Evolutionary conservation across 2,329 filamentous ascomycete genomes (phyloP), one percentile per base, ranked within the genome.

Genomic region (Hypoxylon sp.): DNA sequence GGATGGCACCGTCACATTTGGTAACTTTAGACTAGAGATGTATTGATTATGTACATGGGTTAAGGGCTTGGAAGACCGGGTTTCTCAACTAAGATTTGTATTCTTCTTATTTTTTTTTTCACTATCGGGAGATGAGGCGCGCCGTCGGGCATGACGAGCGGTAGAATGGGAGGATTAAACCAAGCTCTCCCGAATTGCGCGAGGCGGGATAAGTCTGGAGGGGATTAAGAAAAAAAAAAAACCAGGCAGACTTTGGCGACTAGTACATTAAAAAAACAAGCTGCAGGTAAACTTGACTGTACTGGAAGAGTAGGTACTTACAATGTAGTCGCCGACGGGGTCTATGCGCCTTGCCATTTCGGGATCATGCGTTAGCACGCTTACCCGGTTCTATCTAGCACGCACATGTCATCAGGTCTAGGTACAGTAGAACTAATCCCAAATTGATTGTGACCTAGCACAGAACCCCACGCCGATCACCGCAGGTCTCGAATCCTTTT

Each of bases 1-100:
- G 69, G 71, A 73, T 73, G 69, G 54, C 58, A 73, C 69, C 69
- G 66, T 73, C 62, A 63, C 67, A 71, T 71, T 61, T 70, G 65
- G 62, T 67, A 71, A 59, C 60, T 63, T 65, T 66, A 61, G 51
- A 60, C 58, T 57, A 57, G 47, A 65, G 29, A 63, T 63, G 46
- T 67, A 70, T 64, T 62, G 55, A 67, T 62, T 67, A 64, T 59
- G 51, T 67, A 69, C 62, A 59, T 31, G 54, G 37, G 35, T 52
- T 46, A 35, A 54, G 35, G 50, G 55, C 55, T 64, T 52, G 55
- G 52, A 50, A 50, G 55, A 51, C 44, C 22, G 42, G 50, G 55
- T 19, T 50, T 33, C 35, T 50, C 29, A 33, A 22, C n/a, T 31
- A 29, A 55, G 54, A 57, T 47, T 22, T 46, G 26, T 44, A 26